Evolutionary conservation across 2,329 filamentous ascomycete genomes (phyloP), one percentile per base, ranked within the genome.

Genomic region (Ascochyta lentis): DNA sequence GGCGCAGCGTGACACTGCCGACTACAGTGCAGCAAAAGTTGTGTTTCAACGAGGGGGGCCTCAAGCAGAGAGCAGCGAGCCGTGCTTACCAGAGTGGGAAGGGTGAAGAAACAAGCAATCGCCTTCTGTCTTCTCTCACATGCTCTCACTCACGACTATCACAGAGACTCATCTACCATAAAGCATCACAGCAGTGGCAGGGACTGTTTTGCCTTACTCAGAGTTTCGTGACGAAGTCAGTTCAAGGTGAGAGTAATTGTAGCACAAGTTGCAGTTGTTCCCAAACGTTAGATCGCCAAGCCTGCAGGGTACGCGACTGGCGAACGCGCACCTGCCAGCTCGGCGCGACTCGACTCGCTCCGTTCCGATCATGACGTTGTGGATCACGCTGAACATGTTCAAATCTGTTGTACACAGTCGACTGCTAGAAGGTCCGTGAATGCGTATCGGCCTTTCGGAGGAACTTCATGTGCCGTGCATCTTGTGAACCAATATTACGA

Each of bases 351-450:
- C 29, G 46, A 49, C 9, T 49, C 40, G 46, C 40, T 40, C 49
- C 42, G 37, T 46, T 46, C 46, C 41, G 42, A 41, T n/a, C 47
- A 56, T 56, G 53, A 56, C 53, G 53, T 56, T 51, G 16, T 47
- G 53, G 34, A 37, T 15, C 47, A 34, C 35, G 15, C n/a, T 19
- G 26, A 15, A 26, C 43, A 38, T 46, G 37, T 47, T 42, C n/a
- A 33, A 47, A 47, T 23, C 23, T 23, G 29, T 39, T 10, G 41
- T 31, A 40, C 31, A n/a, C 15, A 19, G 24, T 16, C 47, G 2
- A 23, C 15, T 24, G 34, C 10, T 15, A 26, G 22, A 27, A 47
- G 33, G 8, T 13, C 19, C 24, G n/a, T 23, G 6, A 26, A 19
- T 6, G 10, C 8, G 31, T 22, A 6, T 29, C 40, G 45, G 40